Evolutionary conservation across 164 flowering plant species (phyloP), one percentile per base, ranked within the genome.

Genomic region (Liquidambar formosana): DNA sequence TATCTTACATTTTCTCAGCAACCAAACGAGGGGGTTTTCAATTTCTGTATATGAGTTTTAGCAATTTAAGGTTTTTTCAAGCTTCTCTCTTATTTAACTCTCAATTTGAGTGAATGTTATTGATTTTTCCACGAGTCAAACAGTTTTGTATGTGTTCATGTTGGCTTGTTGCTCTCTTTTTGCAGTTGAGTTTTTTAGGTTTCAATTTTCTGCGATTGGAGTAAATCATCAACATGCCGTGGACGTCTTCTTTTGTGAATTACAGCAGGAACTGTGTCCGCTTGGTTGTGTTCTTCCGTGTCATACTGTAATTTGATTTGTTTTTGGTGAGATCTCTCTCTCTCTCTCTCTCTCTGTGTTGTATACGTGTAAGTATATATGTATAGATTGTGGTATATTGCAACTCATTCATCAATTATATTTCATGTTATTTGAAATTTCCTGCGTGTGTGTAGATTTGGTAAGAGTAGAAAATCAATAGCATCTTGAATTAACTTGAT

Each of bases 241-340:
- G 86, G 89, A 63, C 73, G 8, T 72, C 77, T 28, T 64, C 74
- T 64, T 75, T 64, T 65, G 73, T 77, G 62, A 76, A 73, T 54
- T 78, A 77, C 59, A 76, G 66, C 76, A 71, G 78, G 71, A 83
- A 78, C 57, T 76, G 80, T 63, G 76, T 80, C 57, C 78, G 78
- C 26, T 66, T 85, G 78, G 82, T 79, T 66, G 87, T 82, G 62
- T 86, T 86, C 67, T 86, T 82, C 48, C 85, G 75, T 53, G 80
- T 86, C 46, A 86, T 86, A 14, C 82, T 86, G 79, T 86, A 86
- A 78, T 64, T 74, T 52, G 2, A 25, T 65, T 54, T 65, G 18
- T 46, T 64, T 60, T 43, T 23, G 76, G 82, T 83, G 68, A 69
- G 82, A 23, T 66, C 49, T 56, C 10, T 67, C 15, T 23, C 27